These are phyloP conservation scores for Linum lewisii DNA, from an alignment of 345 rosid genomes.

Conservation along the genomic window DNA sequence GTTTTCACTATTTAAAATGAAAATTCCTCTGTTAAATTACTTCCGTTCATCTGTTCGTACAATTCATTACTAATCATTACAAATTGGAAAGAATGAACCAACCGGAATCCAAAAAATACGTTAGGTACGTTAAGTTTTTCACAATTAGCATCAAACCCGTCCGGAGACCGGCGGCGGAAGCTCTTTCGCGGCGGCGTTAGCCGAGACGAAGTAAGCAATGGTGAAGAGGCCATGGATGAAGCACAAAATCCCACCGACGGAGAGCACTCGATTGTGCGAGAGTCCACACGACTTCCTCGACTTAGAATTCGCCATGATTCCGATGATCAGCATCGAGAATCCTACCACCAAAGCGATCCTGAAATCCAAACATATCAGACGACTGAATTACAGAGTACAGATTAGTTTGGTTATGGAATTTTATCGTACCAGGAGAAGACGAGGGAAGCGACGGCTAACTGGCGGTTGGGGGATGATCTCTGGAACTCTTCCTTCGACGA, in stretches of 20 bases:
- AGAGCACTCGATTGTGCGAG: slow-evolving; percentile 47
- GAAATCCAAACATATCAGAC: slow-evolving; percentile 3
- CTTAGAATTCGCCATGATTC: slow-evolving; percentile 52
- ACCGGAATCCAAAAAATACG: neutral
- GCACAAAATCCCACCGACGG: slow-evolving; percentile 69
- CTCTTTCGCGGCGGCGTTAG: slow-evolving; percentile 45
- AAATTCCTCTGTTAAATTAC: too few relatives aligned
- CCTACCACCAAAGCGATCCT: slow-evolving; percentile 65
- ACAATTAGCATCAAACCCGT: neutral
- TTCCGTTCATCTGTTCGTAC: too few relatives aligned
- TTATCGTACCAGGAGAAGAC: slow-evolving; percentile 59
- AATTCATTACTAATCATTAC: too few relatives aligned
- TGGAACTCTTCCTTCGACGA: slow-evolving; percentile 43
- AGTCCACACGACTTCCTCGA: slow-evolving; percentile 58
- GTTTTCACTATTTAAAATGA: too few relatives aligned
- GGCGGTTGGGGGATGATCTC: slow-evolving; percentile 51
- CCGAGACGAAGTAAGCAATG: slow-evolving; percentile 64
- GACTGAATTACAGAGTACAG: neutral
- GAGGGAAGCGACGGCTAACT: slow-evolving; percentile 69
- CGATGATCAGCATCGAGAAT: slow-evolving; percentile 65
- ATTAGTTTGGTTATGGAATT: neutral
- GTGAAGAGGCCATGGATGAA: slow-evolving; percentile 71
- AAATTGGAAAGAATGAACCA: too few relatives aligned
- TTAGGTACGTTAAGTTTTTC: too few relatives aligned
- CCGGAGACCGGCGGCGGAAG: neutral